Evolutionary conservation across 345 rosid genomes (phyloP), one percentile per base, ranked within the genome.

Genomic region (Pugionium cornutum): DNA sequence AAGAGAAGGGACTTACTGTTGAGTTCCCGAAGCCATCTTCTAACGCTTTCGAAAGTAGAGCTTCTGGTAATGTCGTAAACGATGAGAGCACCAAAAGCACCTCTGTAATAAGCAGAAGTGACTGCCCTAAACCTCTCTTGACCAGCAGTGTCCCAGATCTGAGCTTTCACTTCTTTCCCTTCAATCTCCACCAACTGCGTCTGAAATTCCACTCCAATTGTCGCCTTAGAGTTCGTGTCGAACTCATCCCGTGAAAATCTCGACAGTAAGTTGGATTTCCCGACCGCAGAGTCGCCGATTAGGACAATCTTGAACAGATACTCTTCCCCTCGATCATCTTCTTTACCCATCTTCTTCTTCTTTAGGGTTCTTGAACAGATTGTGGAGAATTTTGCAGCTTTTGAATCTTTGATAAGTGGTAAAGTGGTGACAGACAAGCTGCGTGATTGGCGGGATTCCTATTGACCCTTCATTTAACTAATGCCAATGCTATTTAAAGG

Each of bases 71-170:
- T 92, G 62, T 92, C 98, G 74, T 87, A 92, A 57, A 89, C 98
- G 66, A 92, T 58, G n/a, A 89, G 85, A 4, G 92, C 92, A 56
- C 96, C 98, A 62, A 87, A 74, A 73, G 98, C 98, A 45, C 98
- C 98, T 68, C 98, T 83, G 60, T 92, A 92, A 64, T 92, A 92
- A 64, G 98, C 92, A 58, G 98, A 89, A 64, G 96, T 92, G 55
- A 92, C 98, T 2, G 98, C 98, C 30, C 95, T 75, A 66, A 89
- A 92, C 72, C 98, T 83, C 75, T 92, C 98, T 75, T 92, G 98
- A 18, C 98, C 98, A 37, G 98, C 98, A 40, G 98, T 89, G 55
- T 92, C 96, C 96, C 98, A 89, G 88, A 92, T 87, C 96, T 89
- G 96, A 36, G 96, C 92, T 75, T 92, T 87, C 27, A 92, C 84